Conservation (phyloP, 2,329 filamentous ascomycete genomes). For the Xylariaceae sp. region DNA sequence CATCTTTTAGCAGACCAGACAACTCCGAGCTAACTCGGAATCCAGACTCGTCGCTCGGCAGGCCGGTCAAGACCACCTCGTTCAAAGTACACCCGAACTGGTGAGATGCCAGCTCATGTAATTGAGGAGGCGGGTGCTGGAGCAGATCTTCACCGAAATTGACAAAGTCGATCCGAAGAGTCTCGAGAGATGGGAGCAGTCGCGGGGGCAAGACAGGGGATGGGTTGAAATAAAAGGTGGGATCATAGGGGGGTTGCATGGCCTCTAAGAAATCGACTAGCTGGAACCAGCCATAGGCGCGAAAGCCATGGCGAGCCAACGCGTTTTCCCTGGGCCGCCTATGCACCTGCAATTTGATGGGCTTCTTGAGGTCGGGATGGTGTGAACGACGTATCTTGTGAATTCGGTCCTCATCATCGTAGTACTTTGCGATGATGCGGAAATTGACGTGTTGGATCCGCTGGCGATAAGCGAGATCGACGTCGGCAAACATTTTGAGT, state of each 20-base stretch:
- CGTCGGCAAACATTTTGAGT: constrained; percentile 52
- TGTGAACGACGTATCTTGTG: constrained; percentile 48
- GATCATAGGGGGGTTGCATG: constrained; percentile 54
- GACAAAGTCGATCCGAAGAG: constrained; percentile 56
- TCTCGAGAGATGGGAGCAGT: constrained; percentile 51
- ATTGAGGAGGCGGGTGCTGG: constrained; percentile 48
- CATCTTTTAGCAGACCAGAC: constrained; percentile 55
- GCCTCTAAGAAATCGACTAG: constrained; percentile 55
- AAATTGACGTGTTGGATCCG: constrained; percentile 51
- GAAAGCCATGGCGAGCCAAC: constrained; percentile 54
- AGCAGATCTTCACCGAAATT: constrained; percentile 54
- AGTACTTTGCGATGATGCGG: constrained; percentile 58
- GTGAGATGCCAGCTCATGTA: constrained; percentile 57
- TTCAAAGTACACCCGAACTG: constrained; percentile 57
- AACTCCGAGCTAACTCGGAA: constrained; percentile 51
- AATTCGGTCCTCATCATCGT: constrained; percentile 51
- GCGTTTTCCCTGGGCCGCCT: constrained; percentile 48
- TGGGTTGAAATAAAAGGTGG: constrained; percentile 32
- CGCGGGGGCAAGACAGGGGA: constrained; percentile 38
- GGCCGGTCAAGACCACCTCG: constrained; percentile 55
- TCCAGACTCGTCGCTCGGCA: constrained; percentile 53
- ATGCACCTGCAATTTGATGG: constrained; percentile 46
- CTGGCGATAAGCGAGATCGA: constrained; percentile 46
- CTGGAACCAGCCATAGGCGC: constrained; percentile 58
- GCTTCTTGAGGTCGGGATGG: constrained; percentile 47